phyloP scores from a whole-genome alignment of 108 stramenopile species.

The Chaetoceros muelleri region DNA sequence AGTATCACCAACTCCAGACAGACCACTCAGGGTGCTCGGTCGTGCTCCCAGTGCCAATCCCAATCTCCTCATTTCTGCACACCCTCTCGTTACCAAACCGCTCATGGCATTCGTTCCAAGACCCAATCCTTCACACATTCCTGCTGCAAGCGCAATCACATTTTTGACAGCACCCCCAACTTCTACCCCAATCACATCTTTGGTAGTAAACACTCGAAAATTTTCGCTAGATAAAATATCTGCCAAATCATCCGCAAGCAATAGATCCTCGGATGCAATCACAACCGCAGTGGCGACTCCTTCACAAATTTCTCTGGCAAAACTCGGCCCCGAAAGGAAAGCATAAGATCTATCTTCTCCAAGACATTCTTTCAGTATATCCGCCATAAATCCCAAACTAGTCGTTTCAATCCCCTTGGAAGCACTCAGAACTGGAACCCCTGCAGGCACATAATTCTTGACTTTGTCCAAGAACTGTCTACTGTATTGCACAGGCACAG shows the following conservation, averaged over 20 bases:
- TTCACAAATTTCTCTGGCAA: constrained; percentile 91
- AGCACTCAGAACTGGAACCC: constrained; percentile 62
- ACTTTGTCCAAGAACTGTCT: constrained; percentile 63
- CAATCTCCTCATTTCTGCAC: constrained; percentile 91
- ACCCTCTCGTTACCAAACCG: constrained; percentile 90
- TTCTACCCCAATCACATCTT: constrained; percentile 92
- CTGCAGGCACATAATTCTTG: constrained; percentile 50
- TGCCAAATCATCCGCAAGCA: constrained; percentile 83
- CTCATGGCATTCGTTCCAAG: constrained; percentile 96
- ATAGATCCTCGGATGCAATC: constrained; percentile 84
- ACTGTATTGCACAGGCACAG: constrained; percentile 90
- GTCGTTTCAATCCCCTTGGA: constrained; percentile 92
- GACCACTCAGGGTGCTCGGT: constrained; percentile 81
- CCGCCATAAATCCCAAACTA: constrained; percentile 88
- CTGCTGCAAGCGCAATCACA: constrained; percentile 94
- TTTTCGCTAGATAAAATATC: constrained; percentile 64
- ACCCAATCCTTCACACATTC: constrained; percentile 95
- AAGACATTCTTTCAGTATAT: constrained; percentile 77
- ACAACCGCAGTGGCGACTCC: constrained; percentile 92
- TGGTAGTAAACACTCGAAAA: constrained; percentile 82
- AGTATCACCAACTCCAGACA: constrained; percentile 94
- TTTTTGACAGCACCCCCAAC: constrained; percentile 97
- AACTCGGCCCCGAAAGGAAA: constrained; percentile 90
- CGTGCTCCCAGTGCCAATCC: constrained; percentile 80
- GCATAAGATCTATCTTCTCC: constrained; percentile 85